Base-by-base conservation (phyloP, 768 basidiomycete genomes). In the Zangia roseola region DNA sequence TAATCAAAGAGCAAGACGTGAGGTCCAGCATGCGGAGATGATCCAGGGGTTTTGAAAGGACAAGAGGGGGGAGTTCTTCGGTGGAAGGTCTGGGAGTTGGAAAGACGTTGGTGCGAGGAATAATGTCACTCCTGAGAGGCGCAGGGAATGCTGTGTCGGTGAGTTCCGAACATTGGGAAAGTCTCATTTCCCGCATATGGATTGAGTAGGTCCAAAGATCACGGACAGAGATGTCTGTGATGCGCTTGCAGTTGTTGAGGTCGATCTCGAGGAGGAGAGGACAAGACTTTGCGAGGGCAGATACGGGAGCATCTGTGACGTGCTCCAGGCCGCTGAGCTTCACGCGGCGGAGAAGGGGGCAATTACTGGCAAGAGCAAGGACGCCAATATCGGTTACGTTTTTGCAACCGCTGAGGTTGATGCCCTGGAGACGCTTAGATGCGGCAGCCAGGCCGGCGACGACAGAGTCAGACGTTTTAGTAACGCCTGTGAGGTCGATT, bases 231-330 rank as follows among this genome's bases (percentile, higher is more conserved):
- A 75, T 64, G 62, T 97, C 86, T 16, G 91, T 87, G 61, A 97
- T 78, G 46, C 74, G 74, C 50, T 79, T 77, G 72, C 94, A 94
- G 53, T 83, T 78, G 61, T 91, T 86, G 60, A 99, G 83, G 70
- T 99, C 97, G 57, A 98, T 83, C 69, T 99, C 97, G 48, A 99
- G 80, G 21, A 99, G 80, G 43, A 93, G 77, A 1, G 91, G 88
- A 63, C 93, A 95, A 5, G 76, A 77, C 52, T 78, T 79, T 28
- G 88, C 88, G 43, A 99, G 77, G 26, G 83, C 78, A 28, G 84
- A 80, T 57, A 99, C 75, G 23, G 93, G 76, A 21, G 67, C 67
- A 59, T 95, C 91, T 0, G 93, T 94, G 50, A 97, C 70, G 21
- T 74, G 72, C 47, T 81, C 81, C 36, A 94, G 77, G 43, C 84